Conservation (phyloP, 2,329 filamentous ascomycete species). For the Colletotrichum sp. region DNA sequence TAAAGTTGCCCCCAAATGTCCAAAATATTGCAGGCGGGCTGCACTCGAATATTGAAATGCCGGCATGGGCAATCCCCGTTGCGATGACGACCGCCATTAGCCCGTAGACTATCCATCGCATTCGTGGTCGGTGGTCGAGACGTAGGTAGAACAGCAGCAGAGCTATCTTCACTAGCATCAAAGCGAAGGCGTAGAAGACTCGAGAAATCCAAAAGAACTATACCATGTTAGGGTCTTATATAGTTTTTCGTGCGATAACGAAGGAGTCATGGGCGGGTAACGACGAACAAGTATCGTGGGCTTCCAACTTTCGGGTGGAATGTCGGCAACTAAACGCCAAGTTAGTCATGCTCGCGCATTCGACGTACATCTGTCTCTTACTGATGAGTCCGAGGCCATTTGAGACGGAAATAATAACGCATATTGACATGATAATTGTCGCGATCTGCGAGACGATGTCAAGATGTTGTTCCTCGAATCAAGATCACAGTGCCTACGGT, state of each 20-base stretch:
- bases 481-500: neutral
- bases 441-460: neutral
- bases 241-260: accelerated
- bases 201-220: neutral
- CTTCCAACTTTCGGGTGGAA: neutral
- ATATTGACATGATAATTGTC: neutral
- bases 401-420: neutral
- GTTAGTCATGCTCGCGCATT: neutral
- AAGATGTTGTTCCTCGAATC: neutral
- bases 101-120: neutral
- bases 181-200: neutral
- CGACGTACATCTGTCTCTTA: neutral
- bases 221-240: neutral
- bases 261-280: accelerated
- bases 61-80: neutral
- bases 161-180: neutral
- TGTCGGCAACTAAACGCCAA: neutral
- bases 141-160: neutral
- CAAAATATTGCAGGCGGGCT: neutral
- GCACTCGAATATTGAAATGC: neutral
- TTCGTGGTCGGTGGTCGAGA: neutral
- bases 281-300: neutral
- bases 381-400: neutral
- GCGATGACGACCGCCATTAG: neutral
- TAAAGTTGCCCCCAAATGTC: neutral